Evolutionary conservation across 352 stramenopile species (phyloP).

Genomic region (Globisporangium okanoganense): DNA sequence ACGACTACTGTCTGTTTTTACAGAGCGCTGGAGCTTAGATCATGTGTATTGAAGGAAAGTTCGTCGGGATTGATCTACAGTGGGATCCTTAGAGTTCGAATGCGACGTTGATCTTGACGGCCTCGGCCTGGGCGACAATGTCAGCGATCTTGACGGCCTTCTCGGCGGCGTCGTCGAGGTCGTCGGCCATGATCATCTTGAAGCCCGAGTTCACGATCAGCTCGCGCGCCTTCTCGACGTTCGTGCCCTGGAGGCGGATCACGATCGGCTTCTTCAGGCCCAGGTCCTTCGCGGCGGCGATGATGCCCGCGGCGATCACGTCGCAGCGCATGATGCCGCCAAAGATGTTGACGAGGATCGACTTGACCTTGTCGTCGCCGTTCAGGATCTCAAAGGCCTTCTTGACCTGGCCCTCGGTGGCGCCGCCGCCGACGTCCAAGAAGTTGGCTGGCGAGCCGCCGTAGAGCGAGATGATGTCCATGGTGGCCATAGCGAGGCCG

Average conservation of each 20-base stretch:
- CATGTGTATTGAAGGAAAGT: constrained; percentile 15
- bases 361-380: constrained; percentile 94
- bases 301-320: constrained; percentile 95
- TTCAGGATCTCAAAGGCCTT: constrained; percentile 87
- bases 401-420: constrained; percentile 90
- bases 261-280: constrained; percentile 97
- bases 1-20: background rate
- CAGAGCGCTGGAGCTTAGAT: constrained; percentile 6
- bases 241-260: constrained; percentile 97
- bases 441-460: constrained; percentile 98
- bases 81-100: constrained; percentile 54
- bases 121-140: constrained; percentile 70
- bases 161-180: constrained; percentile 94
- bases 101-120: constrained; percentile 68
- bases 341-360: constrained; percentile 99
- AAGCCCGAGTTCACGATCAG: constrained; percentile 93
- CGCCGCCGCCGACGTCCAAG: constrained; percentile 96
- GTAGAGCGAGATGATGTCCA: constrained; percentile 99
- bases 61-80: constrained; percentile 14
- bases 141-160: constrained; percentile 93
- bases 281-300: constrained; percentile 95
- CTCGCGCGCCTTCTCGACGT: constrained; percentile 93
- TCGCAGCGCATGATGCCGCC: constrained; percentile 99
- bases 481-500: constrained; percentile 98
- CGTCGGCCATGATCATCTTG: constrained; percentile 92